Conservation (phyloP, 1,284 basidiomycete genomes). For the Boletus semigastroideus region DNA sequence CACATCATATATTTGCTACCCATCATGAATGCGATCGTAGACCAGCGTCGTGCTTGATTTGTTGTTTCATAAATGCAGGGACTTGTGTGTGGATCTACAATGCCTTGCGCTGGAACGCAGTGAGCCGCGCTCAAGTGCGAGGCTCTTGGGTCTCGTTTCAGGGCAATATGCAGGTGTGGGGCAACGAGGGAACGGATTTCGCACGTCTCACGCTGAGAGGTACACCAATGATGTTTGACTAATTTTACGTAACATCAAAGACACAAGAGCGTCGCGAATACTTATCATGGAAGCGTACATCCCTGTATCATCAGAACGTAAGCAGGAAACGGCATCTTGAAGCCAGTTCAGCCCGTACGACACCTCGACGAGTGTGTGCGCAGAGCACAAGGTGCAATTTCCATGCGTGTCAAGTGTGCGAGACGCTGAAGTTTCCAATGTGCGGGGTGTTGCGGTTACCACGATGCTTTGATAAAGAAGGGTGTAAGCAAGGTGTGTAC, state of each 20-base stretch:
- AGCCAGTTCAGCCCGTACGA: background rate
- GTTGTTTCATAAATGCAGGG: background rate
- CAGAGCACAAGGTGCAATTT: background rate
- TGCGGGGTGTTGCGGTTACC: slow-evolving; percentile 7
- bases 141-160: background rate
- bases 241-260: slow-evolving; percentile 1
- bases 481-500: background rate
- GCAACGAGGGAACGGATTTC: slow-evolving; percentile 15
- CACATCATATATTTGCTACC: slow-evolving; percentile 4
- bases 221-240: background rate
- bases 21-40: slow-evolving; percentile 6
- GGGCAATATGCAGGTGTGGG: slow-evolving; percentile 19
- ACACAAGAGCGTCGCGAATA: background rate
- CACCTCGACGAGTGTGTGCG: background rate
- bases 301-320: slow-evolving; percentile 11
- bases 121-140: background rate
- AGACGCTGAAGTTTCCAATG: background rate
- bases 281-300: background rate
- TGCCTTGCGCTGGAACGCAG: background rate
- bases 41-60: background rate
- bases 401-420: slow-evolving; percentile 1
- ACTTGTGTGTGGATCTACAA: background rate
- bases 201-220: slow-evolving; percentile 14
- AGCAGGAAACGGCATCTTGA: background rate
- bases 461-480: slow-evolving; percentile 6